Evolutionary conservation across 2,329 filamentous ascomycete species (phyloP).

Genomic region (Xylaria sp.): DNA sequence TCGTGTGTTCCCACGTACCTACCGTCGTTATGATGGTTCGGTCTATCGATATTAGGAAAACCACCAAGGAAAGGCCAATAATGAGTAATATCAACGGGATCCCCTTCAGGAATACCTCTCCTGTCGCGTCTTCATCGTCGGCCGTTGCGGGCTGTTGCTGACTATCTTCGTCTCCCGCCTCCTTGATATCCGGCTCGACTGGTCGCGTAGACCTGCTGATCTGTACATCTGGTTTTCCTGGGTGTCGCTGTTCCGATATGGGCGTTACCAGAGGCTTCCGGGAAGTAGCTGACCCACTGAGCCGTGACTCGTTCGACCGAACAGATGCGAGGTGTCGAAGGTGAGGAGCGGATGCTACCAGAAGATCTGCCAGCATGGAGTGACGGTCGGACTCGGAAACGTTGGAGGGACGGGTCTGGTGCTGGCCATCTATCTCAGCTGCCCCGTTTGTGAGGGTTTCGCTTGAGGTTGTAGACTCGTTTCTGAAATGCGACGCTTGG

Average conservation of each 20-base stretch:
- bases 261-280: conserved; percentile 15
- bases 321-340: conserved; percentile 23
- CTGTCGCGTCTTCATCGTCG: neutral
- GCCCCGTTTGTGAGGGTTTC: conserved; percentile 12
- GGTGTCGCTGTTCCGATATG: conserved; percentile 28
- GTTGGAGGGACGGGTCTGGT: conserved; percentile 6
- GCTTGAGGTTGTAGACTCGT: conserved; percentile 18
- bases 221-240: conserved; percentile 24
- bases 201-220: conserved; percentile 5
- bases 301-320: conserved; percentile 8
- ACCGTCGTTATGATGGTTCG: conserved; percentile 34
- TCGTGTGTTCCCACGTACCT: conserved; percentile 2
- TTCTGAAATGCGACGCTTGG: conserved; percentile 12
- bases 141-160: conserved; percentile 5
- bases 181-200: conserved; percentile 20
- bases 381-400: conserved; percentile 12
- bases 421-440: conserved; percentile 9
- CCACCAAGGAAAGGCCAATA: conserved; percentile 30
- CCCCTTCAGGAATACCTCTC: conserved; percentile 19
- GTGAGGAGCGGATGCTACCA: conserved; percentile 25
- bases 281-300: neutral
- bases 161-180: conserved; percentile 20
- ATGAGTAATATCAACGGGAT: conserved; percentile 26
- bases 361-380: conserved; percentile 20
- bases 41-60: conserved; percentile 34